Evolutionary conservation across 2,329 filamentous ascomycete species (phyloP), one percentile per base, ranked within the genome.

Genomic region (Colletotrichum abscissum): DNA sequence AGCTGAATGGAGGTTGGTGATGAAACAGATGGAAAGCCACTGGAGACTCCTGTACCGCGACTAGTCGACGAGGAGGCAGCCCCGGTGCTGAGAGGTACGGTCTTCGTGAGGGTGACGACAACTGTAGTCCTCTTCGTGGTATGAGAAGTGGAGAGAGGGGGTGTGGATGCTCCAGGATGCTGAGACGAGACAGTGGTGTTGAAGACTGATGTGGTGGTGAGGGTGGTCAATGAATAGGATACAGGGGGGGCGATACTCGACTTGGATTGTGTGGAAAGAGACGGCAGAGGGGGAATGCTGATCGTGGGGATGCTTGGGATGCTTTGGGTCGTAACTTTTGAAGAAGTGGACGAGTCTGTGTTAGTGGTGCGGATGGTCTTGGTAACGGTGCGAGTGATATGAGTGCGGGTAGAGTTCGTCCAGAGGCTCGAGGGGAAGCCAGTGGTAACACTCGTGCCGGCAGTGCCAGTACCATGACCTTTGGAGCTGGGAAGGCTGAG

Each of bases 101-200:
- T 65, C 5, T 46, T 57, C 1, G 70, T 73, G 19, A 73, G 24
- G 3, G 71, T 73, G 7, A 73, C 67, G 6, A 70, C 28, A n/a
- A 73, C n/a, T 2, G 70, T 73, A 11, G 66, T 58, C n/a, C 58
- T 59, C 22, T 64, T 4, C 2, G 60, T 73, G 8, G 71, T 73
- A 4, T 19, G 16, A 5, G 67, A 73, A 19, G n/a, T 19, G 1
- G 67, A 54, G 7, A 3, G 9, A 12, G 42, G 49, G 46, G 55
- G 30, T 4, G 67, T 62, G 16, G 67, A 58, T 7, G 49, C 12
- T 14, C 42, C 71, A 1, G 71, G 67, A 0, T 70, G 56, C 49
- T 73, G 71, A 19, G 62, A 63, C 0, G 71, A 73, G 4, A 73
- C 67, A 0, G 71, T 73, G 22, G 67, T 66, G 46, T 73, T 73